Percentiles rank a stretch among this genome's conserved stretches.
phyloP scores from a whole-genome alignment of 1,139 yeast species.

The Saccharomycopsis hybrid region DNA sequence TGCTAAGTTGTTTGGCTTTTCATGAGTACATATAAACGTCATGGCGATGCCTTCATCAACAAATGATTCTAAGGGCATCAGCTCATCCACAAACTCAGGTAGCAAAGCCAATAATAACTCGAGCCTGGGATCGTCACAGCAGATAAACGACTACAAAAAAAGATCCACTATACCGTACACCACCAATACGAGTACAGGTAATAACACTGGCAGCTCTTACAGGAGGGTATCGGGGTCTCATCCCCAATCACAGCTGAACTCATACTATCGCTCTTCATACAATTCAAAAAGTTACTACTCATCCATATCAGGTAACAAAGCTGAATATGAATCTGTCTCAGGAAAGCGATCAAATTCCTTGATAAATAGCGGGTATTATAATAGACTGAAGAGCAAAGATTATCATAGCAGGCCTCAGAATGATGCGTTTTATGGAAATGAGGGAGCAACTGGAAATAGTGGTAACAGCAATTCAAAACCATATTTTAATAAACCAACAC shows the following conservation, averaged over 20 bases:
- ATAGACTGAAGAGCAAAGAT: neutral
- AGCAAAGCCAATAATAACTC: slow-evolving; percentile 1
- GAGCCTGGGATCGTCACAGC: neutral
- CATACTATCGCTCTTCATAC: neutral
- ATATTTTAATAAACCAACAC: neutral
- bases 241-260: neutral
- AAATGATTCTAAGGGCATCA: slow-evolving; percentile 7
- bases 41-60: slow-evolving; percentile 4
- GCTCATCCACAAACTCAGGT: slow-evolving; percentile 7
- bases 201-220: neutral
- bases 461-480: slow-evolving; percentile 1
- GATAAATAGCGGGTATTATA: slow-evolving; percentile 1
- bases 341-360: neutral
- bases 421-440: neutral
- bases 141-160: slow-evolving; percentile 10
- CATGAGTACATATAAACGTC: neutral
- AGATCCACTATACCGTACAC: neutral
- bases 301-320: neutral
- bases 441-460: neutral
- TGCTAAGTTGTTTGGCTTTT: no score
- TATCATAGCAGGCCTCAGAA: slow-evolving; percentile 8
- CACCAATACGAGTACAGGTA: neutral
- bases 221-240: slow-evolving; percentile 4
- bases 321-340: neutral
- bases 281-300: neutral